Base-by-base conservation (phyloP, 2,329 filamentous ascomycete genomes). In the Hypocrella siamensis region DNA sequence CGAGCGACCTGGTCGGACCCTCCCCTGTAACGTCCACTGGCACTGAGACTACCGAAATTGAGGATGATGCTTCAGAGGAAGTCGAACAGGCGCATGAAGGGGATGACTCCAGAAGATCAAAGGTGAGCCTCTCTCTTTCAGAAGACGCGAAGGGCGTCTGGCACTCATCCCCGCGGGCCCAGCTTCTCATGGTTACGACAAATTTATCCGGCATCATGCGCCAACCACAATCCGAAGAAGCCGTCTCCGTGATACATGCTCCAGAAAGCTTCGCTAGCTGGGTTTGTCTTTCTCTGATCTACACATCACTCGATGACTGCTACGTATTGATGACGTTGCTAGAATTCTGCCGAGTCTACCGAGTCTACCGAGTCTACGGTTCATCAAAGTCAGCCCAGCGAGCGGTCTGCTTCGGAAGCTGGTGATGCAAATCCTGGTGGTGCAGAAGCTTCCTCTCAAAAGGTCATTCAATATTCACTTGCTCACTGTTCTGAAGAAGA, bases 221-320 rank as follows among this genome's bases (percentile, higher is more conserved):
- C 48, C 64, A 66, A 31, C 58, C 60, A 32, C 67, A 68, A 17
- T 75, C 75, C 38, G 83, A 93, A 41, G 83, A 86, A 42, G 78
- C 84, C 17, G 69, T 83, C 32, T 94, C 86, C 2, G 86, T 93
- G 33, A 93, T 94, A 42, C 86, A 93, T 61, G 83, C 82, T 12
- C 85, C 86, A 0, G 67, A 83, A 40, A 82, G 79, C 38, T 94
- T 90, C 53, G 69, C 73, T 34, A 71, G 71, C 43, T 93, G 90
- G 70, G 82, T 90, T 11, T 16, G 14, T 25, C 19, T 26, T 2
- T 4, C 15, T 17, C 12, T 10, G 11, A n/a, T 14, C 16, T 19
- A 16, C 11, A 3, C 15, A n/a, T n/a, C n/a, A n/a, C n/a, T n/a
- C n/a, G n/a, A n/a, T n/a, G n/a, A n/a, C n/a, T n/a, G n/a, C n/a